Percentiles rank a stretch among this genome's conserved stretches.
These are phyloP conservation scores for Elsinoe perseae DNA, from an alignment of 2,329 filamentous ascomycete genomes.

Conservation along the genomic window DNA sequence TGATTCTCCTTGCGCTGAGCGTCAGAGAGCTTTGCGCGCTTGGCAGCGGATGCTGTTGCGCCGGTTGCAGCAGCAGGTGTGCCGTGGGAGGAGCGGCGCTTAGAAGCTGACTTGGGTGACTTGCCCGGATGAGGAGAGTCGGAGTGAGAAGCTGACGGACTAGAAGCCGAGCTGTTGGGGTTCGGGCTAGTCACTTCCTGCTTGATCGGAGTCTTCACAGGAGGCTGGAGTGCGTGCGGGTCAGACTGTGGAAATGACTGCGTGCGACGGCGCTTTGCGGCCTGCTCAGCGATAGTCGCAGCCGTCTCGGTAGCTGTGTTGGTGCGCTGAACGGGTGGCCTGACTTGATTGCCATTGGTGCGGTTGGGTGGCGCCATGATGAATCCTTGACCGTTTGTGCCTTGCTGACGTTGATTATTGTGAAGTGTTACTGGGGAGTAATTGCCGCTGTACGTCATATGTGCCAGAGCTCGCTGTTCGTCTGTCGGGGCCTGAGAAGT, in stretches of 20 bases:
- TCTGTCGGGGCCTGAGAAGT: not conserved
- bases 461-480: not conserved
- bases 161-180: slow-evolving; percentile 1
- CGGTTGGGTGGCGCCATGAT: slow-evolving; percentile 8
- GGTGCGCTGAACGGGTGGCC: not conserved
- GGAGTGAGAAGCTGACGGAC: not conserved
- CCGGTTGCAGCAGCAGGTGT: not conserved
- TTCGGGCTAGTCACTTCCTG: not conserved
- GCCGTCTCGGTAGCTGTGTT: not conserved
- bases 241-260: slow-evolving; percentile 4
- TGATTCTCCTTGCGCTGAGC: slow-evolving; percentile 80
- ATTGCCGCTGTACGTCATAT: slow-evolving; percentile 1
- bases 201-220: slow-evolving; percentile 1
- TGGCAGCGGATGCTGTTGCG: not conserved
- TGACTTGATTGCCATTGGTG: not conserved
- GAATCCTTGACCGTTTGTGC: not conserved
- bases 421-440: not conserved
- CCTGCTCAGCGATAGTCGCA: not conserved
- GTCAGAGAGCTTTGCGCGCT: slow-evolving; percentile 55
- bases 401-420: not conserved
- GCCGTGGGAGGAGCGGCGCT: not conserved
- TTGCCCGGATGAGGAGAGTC: slow-evolving; percentile 1
- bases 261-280: slow-evolving; percentile 7
- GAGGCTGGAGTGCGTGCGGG: not conserved
- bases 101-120: not conserved